Evolutionary conservation across 441 rosid species (phyloP).

Genomic region (Populus hybrid): DNA sequence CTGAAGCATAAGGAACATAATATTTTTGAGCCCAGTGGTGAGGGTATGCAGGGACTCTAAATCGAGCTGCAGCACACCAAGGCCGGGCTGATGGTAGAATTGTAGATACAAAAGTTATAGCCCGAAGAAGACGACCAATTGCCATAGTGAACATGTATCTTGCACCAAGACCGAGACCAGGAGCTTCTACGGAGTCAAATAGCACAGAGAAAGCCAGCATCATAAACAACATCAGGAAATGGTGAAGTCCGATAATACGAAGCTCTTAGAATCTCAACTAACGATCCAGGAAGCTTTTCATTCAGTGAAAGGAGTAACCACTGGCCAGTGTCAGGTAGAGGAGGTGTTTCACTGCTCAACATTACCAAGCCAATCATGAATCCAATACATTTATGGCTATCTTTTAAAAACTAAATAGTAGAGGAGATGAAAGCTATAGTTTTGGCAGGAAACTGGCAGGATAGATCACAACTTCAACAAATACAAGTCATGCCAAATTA

Average conservation of each 20-base stretch:
- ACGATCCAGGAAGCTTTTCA: slow-evolving; percentile 62
- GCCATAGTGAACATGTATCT: slow-evolving; percentile 88
- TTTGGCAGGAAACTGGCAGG: background rate
- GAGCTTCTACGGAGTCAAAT: slow-evolving; percentile 70
- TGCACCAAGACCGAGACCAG: slow-evolving; percentile 89
- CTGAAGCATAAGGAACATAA: slow-evolving; percentile 73
- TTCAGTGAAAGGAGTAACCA: slow-evolving; percentile 83
- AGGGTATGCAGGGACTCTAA: slow-evolving; percentile 62
- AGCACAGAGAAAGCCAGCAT: slow-evolving; percentile 86
- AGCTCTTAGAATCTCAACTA: slow-evolving; percentile 73
- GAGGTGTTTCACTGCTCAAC: slow-evolving; percentile 54
- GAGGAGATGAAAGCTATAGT: slow-evolving; percentile 8
- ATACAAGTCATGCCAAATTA: background rate
- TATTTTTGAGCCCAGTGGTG: slow-evolving; percentile 89
- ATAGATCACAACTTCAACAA: slow-evolving; percentile 7
- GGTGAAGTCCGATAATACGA: slow-evolving; percentile 74
- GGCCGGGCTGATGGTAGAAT: slow-evolving; percentile 89
- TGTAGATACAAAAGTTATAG: slow-evolving; percentile 74
- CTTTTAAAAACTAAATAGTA: slow-evolving; percentile 5
- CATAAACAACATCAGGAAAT: slow-evolving; percentile 78
- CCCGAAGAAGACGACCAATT: slow-evolving; percentile 82
- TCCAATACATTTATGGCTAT: slow-evolving; percentile 12
- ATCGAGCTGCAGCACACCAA: slow-evolving; percentile 85
- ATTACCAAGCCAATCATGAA: slow-evolving; percentile 28
- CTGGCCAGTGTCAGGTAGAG: slow-evolving; percentile 92